These are phyloP conservation scores for Xylaria longipes DNA, from an alignment of 495 filamentous ascomycete species.

Conservation along the genomic window DNA sequence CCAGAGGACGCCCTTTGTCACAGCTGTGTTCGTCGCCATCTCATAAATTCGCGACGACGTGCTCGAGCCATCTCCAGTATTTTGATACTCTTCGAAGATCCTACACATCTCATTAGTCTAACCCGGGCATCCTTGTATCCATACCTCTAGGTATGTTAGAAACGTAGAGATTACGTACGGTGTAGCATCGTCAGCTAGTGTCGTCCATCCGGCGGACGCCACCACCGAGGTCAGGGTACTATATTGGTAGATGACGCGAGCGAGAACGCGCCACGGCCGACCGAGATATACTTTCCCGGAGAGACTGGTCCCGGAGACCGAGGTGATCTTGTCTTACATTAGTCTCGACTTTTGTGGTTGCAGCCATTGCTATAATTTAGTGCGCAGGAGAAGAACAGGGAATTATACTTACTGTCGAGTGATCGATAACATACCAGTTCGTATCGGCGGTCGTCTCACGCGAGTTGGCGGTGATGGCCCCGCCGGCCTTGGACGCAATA, in stretches of 20 bases:
- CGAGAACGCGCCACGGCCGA: constrained; percentile 6
- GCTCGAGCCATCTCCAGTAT: constrained; percentile 1
- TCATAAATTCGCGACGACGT: not conserved
- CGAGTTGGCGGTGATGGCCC: not conserved
- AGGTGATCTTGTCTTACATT: not conserved
- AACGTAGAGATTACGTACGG: not conserved
- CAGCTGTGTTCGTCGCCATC: not conserved
- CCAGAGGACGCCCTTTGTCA: not conserved
- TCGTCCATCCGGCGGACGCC: not conserved
- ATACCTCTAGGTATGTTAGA: not conserved
- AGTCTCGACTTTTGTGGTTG: not conserved
- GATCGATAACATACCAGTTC: constrained; percentile 4
- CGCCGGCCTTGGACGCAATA: constrained; percentile 5
- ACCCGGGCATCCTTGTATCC: not conserved
- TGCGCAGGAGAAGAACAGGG: not conserved
- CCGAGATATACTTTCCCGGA: constrained; percentile 1
- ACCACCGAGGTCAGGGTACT: not conserved
- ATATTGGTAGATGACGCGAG: constrained; percentile 6
- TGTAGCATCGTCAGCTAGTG: not conserved
- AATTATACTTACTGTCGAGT: not conserved
- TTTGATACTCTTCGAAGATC: not conserved
- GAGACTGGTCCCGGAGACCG: constrained; percentile 1
- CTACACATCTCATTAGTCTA: not conserved
- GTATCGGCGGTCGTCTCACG: not conserved
- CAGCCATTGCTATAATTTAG: not conserved